Conservation (phyloP, 345 rosid species). For the Stellera chamaejasme region DNA sequence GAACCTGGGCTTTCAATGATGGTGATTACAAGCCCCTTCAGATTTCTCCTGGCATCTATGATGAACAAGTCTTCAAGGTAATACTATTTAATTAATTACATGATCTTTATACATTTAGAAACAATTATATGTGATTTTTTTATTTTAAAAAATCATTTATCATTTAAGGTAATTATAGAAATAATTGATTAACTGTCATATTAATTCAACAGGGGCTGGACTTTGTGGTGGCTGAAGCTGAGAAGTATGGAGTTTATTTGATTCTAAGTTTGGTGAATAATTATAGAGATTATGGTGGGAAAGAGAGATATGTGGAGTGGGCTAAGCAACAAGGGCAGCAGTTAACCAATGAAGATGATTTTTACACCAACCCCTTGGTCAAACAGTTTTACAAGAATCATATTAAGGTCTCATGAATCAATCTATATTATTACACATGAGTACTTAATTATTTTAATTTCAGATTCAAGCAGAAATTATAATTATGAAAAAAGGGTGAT, state of each 20-base stretch:
- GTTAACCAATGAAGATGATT: conserved; percentile 42
- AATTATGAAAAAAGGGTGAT: too few relatives aligned
- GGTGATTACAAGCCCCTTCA: conserved; percentile 57
- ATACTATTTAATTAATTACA: not conserved
- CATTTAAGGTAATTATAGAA: not conserved
- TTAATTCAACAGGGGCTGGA: conserved; percentile 55
- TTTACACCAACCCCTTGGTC: conserved; percentile 42
- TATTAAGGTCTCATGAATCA: conserved; percentile 38
- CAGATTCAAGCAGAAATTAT: too few relatives aligned
- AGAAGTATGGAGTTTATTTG: conserved; percentile 32
- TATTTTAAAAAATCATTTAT: too few relatives aligned
- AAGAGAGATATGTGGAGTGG: conserved; percentile 55
- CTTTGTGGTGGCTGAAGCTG: conserved; percentile 64
- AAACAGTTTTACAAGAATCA: conserved; percentile 58
- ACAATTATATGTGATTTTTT: not conserved
- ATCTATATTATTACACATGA: too few relatives aligned
- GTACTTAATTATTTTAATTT: too few relatives aligned
- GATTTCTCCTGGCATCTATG: conserved; percentile 58
- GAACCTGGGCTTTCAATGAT: conserved; percentile 82
- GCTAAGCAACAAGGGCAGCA: conserved; percentile 33
- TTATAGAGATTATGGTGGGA: conserved; percentile 58
- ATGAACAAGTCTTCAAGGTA: conserved; percentile 61
- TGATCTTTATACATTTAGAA: not conserved
- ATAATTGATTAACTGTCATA: not conserved
- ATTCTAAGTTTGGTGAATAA: conserved; percentile 68